Conservation (phyloP, 2,329 filamentous ascomycete species). For the Sporothrix pallida region DNA sequence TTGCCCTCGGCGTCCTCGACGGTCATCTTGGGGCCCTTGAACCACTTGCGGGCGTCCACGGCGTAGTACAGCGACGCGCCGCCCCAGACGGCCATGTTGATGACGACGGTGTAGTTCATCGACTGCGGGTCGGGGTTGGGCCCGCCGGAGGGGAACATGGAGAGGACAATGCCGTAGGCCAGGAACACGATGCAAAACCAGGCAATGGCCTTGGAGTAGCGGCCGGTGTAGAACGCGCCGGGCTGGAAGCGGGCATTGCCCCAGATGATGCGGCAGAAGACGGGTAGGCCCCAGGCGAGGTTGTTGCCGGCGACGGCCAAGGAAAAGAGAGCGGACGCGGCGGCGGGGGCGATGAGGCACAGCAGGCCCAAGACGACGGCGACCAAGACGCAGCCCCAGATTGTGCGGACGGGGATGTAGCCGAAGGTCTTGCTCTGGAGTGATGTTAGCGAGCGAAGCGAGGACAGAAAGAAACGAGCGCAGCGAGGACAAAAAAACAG, state of each 20-base stretch:
- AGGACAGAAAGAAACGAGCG: background rate
- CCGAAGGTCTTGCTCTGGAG: constrained; percentile 54
- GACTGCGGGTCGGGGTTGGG: constrained; percentile 55
- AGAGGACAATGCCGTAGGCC: constrained; percentile 59
- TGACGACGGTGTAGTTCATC: constrained; percentile 70
- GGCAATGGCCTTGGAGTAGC: constrained; percentile 58
- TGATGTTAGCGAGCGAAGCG: background rate
- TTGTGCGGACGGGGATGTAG: constrained; percentile 62
- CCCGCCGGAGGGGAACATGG: constrained; percentile 64
- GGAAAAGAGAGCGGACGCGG: constrained; percentile 64
- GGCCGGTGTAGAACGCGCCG: constrained; percentile 64
- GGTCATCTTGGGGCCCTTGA: constrained; percentile 64
- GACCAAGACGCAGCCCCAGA: constrained; percentile 59
- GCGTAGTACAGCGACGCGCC: constrained; percentile 62
- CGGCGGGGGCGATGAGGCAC: constrained; percentile 62
- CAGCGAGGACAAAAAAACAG: background rate
- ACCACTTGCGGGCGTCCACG: constrained; percentile 63
- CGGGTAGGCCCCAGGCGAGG: constrained; percentile 64
- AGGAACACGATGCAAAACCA: constrained; percentile 61
- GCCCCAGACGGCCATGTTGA: constrained; percentile 64
- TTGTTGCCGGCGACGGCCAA: constrained; percentile 66
- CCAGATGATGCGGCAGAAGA: constrained; percentile 64
- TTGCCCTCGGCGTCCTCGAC: constrained; percentile 45
- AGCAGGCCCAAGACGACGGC: constrained; percentile 62
- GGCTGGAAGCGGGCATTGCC: constrained; percentile 62